Evolutionary conservation across 2,329 filamentous ascomycete genomes (phyloP).

Genomic region (Colletotrichum lupini): DNA sequence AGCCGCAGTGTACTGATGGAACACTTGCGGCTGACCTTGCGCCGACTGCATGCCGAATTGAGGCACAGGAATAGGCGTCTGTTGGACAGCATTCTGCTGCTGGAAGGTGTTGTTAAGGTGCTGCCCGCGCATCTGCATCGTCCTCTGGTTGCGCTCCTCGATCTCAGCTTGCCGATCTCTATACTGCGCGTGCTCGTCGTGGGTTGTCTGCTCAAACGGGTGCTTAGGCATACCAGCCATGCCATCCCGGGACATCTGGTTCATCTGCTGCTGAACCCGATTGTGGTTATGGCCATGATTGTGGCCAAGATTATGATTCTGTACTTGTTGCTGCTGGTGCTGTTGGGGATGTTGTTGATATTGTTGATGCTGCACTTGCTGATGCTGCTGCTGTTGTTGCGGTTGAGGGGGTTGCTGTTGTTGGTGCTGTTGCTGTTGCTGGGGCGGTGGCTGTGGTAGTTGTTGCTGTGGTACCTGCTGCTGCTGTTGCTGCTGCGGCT

Average conservation of each 20-base stretch:
- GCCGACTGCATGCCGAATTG: constrained; percentile 36
- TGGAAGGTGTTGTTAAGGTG: constrained; percentile 32
- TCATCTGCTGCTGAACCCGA: constrained; percentile 30
- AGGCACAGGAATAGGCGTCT: constrained; percentile 36
- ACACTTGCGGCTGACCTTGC: constrained; percentile 17
- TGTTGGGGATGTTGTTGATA: constrained; percentile 28
- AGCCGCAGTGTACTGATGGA: constrained; percentile 33
- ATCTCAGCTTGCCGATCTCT: constrained; percentile 30
- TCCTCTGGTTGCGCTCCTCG: constrained; percentile 20
- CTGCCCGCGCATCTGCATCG: constrained; percentile 33
- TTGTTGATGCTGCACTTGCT: constrained; percentile 39
- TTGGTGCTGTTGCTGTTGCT: constrained; percentile 38
- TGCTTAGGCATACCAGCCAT: constrained; percentile 33
- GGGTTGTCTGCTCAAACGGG: constrained; percentile 32
- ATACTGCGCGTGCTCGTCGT: constrained; percentile 37
- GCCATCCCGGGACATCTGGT: constrained; percentile 31
- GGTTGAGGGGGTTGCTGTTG: constrained; percentile 34
- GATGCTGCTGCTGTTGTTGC: constrained; percentile 36
- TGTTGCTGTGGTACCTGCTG: constrained; percentile 22
- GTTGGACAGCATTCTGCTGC: constrained; percentile 32
- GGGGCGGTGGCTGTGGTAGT: constrained; percentile 38
- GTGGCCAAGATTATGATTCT: constrained; percentile 22
- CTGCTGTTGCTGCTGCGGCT: constrained; percentile 38
- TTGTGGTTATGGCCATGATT: constrained; percentile 12
- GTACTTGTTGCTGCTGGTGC: constrained; percentile 21